Evolutionary conservation across 768 basidiomycete species (phyloP), one percentile per base, ranked within the genome.

Genomic region (Pholiota conissans): DNA sequence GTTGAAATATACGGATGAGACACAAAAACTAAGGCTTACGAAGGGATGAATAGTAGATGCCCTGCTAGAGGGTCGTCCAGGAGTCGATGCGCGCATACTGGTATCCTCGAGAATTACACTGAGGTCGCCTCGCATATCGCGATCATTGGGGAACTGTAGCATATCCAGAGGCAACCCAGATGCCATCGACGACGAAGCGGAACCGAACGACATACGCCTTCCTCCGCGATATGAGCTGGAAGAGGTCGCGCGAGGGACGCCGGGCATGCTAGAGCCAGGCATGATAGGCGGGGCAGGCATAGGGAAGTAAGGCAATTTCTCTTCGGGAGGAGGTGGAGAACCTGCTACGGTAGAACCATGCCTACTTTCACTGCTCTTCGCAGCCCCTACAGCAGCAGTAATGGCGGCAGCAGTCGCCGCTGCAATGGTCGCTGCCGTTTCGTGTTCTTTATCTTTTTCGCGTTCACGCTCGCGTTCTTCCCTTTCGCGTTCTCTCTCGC

Each of bases 261-360:
- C 52, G 30, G 55, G 55, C 46, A 56, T 56, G 24, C 55, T 47
- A 45, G 48, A 45, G 49, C 34, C 48, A 16, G 55, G 40, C 13
- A 42, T 39, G 30, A 34, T 59, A 5, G 67, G 67, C 4, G 67
- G 67, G 9, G 62, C 60, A 0, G 66, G 63, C 68, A 69, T 67
- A 18, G 64, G 61, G 18, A 67, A 51, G 37, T 69, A 69, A 5
- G 62, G 60, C n/a, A 65, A 52, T 16, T 39, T 57, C 11, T 51
- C 48, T 1, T 59, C 54, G 16, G 27, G n/a, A 50, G 1, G 49
- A 14, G 24, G 22, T 20, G 52, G 55, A 48, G 22, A 47, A 40
- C 24, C 45, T 14, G 34, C 34, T n/a, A 37, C 35, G 14, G 65
- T 49, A 37, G 32, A 56, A 13, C 48, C 35, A 34, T 51, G 59